Conservation (phyloP, 2,329 filamentous ascomycete genomes). For the Cytospora piceae region DNA sequence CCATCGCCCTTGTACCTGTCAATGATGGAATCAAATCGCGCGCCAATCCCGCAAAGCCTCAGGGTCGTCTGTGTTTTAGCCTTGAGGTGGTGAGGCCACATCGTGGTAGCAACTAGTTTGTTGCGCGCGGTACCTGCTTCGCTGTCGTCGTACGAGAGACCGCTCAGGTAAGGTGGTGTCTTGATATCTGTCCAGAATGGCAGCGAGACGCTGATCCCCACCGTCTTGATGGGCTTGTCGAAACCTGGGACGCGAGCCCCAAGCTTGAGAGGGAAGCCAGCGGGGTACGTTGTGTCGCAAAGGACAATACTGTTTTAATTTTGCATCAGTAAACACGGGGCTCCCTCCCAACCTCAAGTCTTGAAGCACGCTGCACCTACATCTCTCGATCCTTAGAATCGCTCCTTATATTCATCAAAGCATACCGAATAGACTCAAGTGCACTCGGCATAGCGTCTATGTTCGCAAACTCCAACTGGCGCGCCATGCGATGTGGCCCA, state of each 20-base stretch:
- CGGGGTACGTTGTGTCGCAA: slow-evolving; percentile 2
- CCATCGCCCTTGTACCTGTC: slow-evolving; percentile 1
- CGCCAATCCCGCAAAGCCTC: too few relatives aligned
- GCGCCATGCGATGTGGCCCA: too few relatives aligned
- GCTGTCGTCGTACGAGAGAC: slow-evolving; percentile 18
- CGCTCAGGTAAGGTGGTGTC: slow-evolving; percentile 20
- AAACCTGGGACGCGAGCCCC: slow-evolving; percentile 10
- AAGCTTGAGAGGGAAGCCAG: slow-evolving; percentile 4
- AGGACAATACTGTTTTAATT: neutral
- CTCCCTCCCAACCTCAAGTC: too few relatives aligned
- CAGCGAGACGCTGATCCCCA: slow-evolving; percentile 14
- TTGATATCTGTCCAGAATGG: slow-evolving; percentile 16
- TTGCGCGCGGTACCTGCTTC: slow-evolving; percentile 4
- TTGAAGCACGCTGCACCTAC: too few relatives aligned
- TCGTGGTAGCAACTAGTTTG: neutral
- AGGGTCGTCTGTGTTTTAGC: too few relatives aligned
- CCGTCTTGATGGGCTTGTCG: neutral
- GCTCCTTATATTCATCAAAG: slow-evolving; percentile 1
- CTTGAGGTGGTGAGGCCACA: neutral
- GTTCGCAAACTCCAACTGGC: too few relatives aligned
- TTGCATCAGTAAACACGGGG: too few relatives aligned
- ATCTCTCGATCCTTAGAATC: too few relatives aligned
- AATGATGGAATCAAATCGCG: too few relatives aligned
- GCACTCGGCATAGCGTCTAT: slow-evolving; percentile 11
- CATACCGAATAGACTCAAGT: slow-evolving; percentile 20